phyloP scores from a whole-genome alignment of 2,329 filamentous ascomycete genomes.

The Fusarium heterosporum region DNA sequence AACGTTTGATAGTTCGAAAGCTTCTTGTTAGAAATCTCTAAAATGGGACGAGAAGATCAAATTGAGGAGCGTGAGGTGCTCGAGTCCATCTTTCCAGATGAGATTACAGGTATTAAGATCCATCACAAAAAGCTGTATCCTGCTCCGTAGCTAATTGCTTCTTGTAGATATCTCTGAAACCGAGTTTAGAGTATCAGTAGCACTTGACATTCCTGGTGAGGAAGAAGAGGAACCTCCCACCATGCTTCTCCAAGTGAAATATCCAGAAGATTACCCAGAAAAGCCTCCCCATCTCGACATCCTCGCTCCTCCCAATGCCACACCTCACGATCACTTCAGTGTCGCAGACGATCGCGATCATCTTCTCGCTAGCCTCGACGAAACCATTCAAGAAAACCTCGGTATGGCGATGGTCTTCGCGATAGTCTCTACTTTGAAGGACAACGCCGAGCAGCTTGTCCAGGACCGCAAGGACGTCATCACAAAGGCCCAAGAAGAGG shows the following conservation, averaged over 20 bases:
- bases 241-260: constrained; percentile 86
- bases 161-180: constrained; percentile 84
- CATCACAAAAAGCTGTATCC: constrained; percentile 1
- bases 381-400: constrained; percentile 88
- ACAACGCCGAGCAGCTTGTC: constrained; percentile 88
- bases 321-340: constrained; percentile 78
- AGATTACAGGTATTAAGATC: constrained; percentile 81
- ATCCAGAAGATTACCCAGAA: constrained; percentile 92
- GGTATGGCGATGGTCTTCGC: constrained; percentile 99
- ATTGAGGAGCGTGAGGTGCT: constrained; percentile 96
- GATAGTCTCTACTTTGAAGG: constrained; percentile 86
- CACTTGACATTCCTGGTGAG: constrained; percentile 80
- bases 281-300: constrained; percentile 86
- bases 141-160: constrained; percentile 27
- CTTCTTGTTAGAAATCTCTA: constrained; percentile 11
- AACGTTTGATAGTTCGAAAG: constrained; percentile 13
- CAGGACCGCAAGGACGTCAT: constrained; percentile 75
- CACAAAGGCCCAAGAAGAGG: constrained; percentile 68
- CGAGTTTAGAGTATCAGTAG: constrained; percentile 86
- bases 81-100: constrained; percentile 97
- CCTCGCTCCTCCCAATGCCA: constrained; percentile 75
- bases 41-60: constrained; percentile 85
- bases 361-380: constrained; percentile 77
- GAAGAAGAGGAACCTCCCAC: constrained; percentile 74
- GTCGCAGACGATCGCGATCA: constrained; percentile 81